A percentile compares a stretch with the other conserved stretches of the same genome.
phyloP scores from a whole-genome alignment of 2,329 filamentous ascomycete genomes.

The Pseudogymnoascus sp. region DNA sequence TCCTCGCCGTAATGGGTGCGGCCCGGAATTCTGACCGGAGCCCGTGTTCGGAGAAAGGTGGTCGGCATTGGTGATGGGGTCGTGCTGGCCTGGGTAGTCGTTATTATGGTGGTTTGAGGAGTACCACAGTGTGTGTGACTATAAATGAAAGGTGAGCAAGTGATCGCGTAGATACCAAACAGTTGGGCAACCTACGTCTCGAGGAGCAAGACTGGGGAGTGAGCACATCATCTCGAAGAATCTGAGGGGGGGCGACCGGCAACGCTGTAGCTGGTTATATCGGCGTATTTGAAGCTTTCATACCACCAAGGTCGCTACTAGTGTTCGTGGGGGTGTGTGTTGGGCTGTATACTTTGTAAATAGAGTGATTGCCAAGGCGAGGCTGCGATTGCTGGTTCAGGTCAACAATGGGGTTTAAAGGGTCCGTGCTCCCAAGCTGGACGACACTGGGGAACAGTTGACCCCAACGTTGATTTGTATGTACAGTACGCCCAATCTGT shows the following conservation, averaged over 20 bases:
- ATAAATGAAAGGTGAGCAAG: constrained; percentile 11
- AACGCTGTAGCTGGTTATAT: neutral
- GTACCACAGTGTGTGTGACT: constrained; percentile 72
- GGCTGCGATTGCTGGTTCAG: neutral
- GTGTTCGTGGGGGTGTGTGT: neutral
- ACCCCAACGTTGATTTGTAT: neutral
- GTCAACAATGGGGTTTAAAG: neutral
- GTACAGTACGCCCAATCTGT: neutral
- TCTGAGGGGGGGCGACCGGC: neutral
- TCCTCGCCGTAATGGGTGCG: constrained; percentile 30
- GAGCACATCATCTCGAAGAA: constrained; percentile 47
- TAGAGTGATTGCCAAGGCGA: neutral
- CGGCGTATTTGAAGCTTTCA: neutral
- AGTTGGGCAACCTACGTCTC: constrained; percentile 36
- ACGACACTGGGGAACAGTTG: neutral
- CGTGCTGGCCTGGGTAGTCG: constrained; percentile 27
- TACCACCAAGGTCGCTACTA: neutral
- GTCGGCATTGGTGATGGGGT: constrained; percentile 27
- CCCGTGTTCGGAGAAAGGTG: constrained; percentile 21
- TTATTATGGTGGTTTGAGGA: constrained; percentile 49
- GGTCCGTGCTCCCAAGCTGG: neutral
- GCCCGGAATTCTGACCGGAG: constrained; percentile 21
- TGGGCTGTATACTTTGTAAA: neutral
- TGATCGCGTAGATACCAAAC: neutral
- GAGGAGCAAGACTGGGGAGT: constrained; percentile 60